phyloP scores from a whole-genome alignment of 208 protist genomes.

The Trichomonas gallinae region DNA sequence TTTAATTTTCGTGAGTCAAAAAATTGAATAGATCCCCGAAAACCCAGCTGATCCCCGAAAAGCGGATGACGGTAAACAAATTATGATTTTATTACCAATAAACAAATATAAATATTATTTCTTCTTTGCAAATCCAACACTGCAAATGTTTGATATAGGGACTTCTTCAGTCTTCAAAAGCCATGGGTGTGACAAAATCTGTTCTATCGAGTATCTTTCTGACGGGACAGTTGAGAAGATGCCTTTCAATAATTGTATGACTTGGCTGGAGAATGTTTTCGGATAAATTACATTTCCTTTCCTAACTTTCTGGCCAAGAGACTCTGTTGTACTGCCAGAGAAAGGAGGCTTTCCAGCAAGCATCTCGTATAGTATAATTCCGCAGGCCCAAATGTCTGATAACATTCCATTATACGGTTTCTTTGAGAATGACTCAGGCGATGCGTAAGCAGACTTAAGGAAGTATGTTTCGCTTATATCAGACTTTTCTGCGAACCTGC shows the following conservation, averaged over 20 bases:
- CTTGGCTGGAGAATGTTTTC: not conserved
- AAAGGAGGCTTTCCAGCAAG: not conserved
- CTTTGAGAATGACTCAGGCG: not conserved
- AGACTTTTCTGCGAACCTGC: not conserved
- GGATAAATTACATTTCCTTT: not conserved
- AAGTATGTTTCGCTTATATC: not conserved
- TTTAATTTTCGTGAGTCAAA: too few species aligned
- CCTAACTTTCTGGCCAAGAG: not conserved
- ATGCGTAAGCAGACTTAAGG: not conserved
- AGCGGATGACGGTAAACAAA: too few species aligned
- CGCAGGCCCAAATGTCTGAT: not conserved
- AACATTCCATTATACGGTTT: not conserved
- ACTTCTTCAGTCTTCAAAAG: not conserved
- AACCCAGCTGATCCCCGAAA: too few species aligned
- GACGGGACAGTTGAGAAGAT: not conserved
- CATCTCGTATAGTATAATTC: not conserved
- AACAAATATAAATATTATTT: not conserved
- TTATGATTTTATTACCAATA: too few species aligned
- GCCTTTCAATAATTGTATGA: not conserved
- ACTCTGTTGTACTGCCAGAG: not conserved
- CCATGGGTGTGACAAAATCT: not conserved
- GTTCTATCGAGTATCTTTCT: not conserved
- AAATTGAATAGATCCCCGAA: too few species aligned
- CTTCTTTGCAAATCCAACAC: not conserved
- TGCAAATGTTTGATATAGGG: not conserved